Conservation (phyloP, 1,284 basidiomycete genomes). For the Moesziomyces globuligerus region DNA sequence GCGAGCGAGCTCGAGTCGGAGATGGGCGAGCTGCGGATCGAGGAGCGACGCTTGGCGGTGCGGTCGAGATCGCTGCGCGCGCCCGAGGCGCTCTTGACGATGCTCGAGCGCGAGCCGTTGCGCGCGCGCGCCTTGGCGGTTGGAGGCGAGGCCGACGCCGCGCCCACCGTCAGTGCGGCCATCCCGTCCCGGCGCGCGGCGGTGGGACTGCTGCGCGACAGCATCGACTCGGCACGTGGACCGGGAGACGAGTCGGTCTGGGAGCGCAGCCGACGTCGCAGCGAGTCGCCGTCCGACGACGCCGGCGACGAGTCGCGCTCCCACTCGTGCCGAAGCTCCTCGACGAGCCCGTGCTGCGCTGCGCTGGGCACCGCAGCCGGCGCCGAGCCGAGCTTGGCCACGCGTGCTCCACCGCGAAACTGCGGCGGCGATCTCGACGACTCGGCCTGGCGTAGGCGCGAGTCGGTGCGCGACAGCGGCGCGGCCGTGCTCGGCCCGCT, state of each 20-base stretch:
- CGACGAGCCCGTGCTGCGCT: slow-evolving; percentile 3
- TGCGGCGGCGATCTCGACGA: not conserved
- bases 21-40: not conserved
- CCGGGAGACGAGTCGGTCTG: slow-evolving; percentile 5
- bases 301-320: slow-evolving; percentile 23
- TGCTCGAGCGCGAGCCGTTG: slow-evolving; percentile 21
- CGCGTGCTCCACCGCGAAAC: slow-evolving; percentile 6
- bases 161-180: not conserved
- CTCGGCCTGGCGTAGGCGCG: not conserved
- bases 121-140: slow-evolving; percentile 9
- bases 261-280: slow-evolving; percentile 10
- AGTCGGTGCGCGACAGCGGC: slow-evolving; percentile 4
- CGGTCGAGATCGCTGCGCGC: slow-evolving; percentile 13
- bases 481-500: not conserved
- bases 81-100: slow-evolving; percentile 28
- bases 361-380: slow-evolving; percentile 1
- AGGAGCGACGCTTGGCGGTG: slow-evolving; percentile 4
- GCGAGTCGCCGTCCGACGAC: slow-evolving; percentile 15
- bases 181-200: slow-evolving; percentile 4
- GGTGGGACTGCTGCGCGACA: not conserved
- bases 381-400: slow-evolving; percentile 11
- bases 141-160: slow-evolving; percentile 8
- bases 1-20: slow-evolving; percentile 12
- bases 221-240: not conserved
- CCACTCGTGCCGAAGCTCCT: slow-evolving; percentile 13